phyloP scores from a whole-genome alignment of 2,329 filamentous ascomycete genomes.

The Herpotrichia juniperi region DNA sequence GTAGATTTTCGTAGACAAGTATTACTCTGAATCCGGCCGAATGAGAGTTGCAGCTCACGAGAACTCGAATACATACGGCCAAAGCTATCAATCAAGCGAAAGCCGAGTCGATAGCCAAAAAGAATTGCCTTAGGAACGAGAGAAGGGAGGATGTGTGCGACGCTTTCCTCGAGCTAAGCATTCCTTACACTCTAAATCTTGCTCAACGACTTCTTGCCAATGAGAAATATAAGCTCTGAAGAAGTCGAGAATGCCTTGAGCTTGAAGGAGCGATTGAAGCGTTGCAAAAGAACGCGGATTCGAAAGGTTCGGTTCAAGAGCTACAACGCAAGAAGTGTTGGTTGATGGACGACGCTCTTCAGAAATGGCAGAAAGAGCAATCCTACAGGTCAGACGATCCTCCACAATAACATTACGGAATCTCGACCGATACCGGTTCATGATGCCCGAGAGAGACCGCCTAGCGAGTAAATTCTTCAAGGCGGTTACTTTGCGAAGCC shows the following conservation, averaged over 20 bases:
- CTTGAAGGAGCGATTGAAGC: no score
- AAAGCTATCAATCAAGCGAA: no score
- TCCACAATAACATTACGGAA: conserved; percentile 13
- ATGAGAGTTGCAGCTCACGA: conserved; percentile 13
- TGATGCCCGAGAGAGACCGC: conserved; percentile 12
- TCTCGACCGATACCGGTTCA: conserved; percentile 13
- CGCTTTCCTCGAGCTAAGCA: no score
- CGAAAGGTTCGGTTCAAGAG: conserved; percentile 3
- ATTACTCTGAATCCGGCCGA: conserved; percentile 14
- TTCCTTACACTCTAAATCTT: no score
- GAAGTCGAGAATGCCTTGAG: no score
- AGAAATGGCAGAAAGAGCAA: conserved; percentile 17
- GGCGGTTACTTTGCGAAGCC: conserved; percentile 10
- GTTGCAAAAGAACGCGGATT: no score
- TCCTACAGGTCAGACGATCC: conserved; percentile 12
- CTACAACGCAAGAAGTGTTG: conserved; percentile 8
- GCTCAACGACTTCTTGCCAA: no score
- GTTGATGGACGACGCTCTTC: conserved; percentile 12
- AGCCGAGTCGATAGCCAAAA: no score
- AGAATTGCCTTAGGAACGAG: no score
- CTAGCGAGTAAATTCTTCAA: conserved; percentile 12
- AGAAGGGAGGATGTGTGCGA: no score
- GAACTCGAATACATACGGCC: conserved; percentile 11
- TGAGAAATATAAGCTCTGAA: no score
- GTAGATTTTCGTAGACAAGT: conserved; percentile 14